A percentile compares a stretch with the other conserved stretches of the same genome.
Evolutionary conservation across 2,329 filamentous ascomycete species (phyloP).

Genomic region (Colletotrichum tamarilloi): DNA sequence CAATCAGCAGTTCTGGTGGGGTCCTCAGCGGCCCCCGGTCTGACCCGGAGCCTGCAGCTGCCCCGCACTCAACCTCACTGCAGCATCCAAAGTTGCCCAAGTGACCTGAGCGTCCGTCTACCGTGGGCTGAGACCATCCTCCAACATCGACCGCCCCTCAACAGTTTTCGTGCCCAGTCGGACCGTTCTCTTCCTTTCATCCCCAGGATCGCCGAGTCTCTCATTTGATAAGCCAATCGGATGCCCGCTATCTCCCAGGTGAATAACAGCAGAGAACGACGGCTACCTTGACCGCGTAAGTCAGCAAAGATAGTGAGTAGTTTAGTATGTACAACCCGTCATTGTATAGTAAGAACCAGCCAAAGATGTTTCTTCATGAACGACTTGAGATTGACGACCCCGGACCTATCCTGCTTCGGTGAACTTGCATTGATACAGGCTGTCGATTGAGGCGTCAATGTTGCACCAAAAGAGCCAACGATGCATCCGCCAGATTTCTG

Average conservation of each 20-base stretch:
- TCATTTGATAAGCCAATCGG: constrained; percentile 1
- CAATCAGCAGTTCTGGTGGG: constrained; percentile 30
- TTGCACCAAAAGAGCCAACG: neutral
- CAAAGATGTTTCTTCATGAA: neutral
- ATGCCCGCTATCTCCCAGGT: neutral
- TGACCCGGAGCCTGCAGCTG: constrained; percentile 26
- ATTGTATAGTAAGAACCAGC: neutral
- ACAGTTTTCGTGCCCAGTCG: constrained; percentile 29
- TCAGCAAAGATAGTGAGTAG: neutral
- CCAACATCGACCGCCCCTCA: constrained; percentile 33
- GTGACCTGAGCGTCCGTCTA: constrained; percentile 10
- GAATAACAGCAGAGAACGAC: neutral
- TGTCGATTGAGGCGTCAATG: neutral
- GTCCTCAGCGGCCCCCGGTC: constrained; percentile 21
- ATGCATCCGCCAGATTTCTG: neutral
- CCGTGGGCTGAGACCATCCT: constrained; percentile 31
- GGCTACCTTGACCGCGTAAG: neutral
- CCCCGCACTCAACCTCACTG: constrained; percentile 33
- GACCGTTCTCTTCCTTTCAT: constrained; percentile 12
- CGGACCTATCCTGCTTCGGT: neutral
- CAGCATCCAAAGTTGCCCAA: neutral
- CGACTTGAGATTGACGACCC: neutral
- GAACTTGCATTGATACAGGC: neutral
- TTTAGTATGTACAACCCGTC: neutral
- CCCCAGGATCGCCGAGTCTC: constrained; percentile 6